These are phyloP conservation scores for Cadophora luteo-olivacea DNA, from an alignment of 2,329 filamentous ascomycete genomes.

Conservation along the genomic window DNA sequence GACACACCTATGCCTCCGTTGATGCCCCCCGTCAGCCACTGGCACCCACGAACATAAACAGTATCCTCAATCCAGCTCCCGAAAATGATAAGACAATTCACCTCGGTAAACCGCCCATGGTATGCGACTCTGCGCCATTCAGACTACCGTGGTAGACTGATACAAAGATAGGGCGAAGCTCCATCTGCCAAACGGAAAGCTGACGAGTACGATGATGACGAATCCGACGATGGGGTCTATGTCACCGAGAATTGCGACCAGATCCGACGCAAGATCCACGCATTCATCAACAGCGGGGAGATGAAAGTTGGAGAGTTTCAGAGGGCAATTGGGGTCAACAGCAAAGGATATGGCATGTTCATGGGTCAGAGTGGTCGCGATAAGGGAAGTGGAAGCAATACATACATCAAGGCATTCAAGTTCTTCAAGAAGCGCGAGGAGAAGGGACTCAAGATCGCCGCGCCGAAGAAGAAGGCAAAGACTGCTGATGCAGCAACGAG, in stretches of 20 bases:
- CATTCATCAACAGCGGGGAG: constrained; percentile 49
- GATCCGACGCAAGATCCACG: constrained; percentile 47
- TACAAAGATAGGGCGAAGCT: neutral
- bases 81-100: neutral
- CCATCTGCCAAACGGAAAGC: constrained; percentile 26
- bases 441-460: constrained; percentile 49
- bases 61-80: constrained; percentile 4
- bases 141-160: neutral
- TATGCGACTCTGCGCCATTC: neutral
- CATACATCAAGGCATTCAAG: constrained; percentile 46
- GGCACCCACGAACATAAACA: constrained; percentile 20
- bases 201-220: constrained; percentile 11
- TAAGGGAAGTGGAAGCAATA: constrained; percentile 46
- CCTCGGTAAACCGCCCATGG: neutral
- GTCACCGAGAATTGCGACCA: constrained; percentile 21
- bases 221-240: constrained; percentile 15
- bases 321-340: constrained; percentile 46
- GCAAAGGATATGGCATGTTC: constrained; percentile 50
- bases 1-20: neutral
- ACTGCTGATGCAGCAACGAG: constrained; percentile 37
- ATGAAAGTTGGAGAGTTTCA: constrained; percentile 54
- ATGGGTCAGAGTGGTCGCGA: constrained; percentile 54
- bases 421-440: constrained; percentile 60
- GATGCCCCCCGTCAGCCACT: constrained; percentile 15
- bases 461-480: constrained; percentile 47